phyloP scores from a whole-genome alignment of 1,284 basidiomycete genomes.

The Ustilago lituana region DNA sequence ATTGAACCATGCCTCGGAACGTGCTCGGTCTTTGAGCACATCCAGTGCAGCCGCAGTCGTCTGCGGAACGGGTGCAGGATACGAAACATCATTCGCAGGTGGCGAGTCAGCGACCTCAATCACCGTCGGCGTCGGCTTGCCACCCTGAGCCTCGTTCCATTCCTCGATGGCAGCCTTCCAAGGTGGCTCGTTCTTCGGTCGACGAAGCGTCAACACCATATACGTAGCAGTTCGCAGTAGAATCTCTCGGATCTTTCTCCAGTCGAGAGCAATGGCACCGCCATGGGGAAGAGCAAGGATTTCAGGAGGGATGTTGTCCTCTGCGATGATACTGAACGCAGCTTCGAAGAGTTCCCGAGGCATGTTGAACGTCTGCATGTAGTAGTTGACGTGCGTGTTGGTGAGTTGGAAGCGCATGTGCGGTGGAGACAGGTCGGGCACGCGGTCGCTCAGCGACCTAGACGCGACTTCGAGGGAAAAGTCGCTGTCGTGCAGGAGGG shows the following conservation, averaged over 20 bases:
- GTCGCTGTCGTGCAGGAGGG: slow-evolving; percentile 23
- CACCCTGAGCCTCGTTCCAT: slow-evolving; percentile 14
- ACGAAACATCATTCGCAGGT: neutral
- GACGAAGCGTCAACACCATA: slow-evolving; percentile 33
- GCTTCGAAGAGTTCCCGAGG: slow-evolving; percentile 29
- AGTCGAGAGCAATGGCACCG: slow-evolving; percentile 37
- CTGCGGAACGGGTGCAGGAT: slow-evolving; percentile 6
- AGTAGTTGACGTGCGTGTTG: slow-evolving; percentile 43
- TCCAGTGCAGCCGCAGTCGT: slow-evolving; percentile 9
- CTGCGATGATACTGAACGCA: slow-evolving; percentile 31
- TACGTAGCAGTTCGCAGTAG: slow-evolving; percentile 34
- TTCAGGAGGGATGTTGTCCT: slow-evolving; percentile 28
- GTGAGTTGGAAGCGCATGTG: slow-evolving; percentile 44
- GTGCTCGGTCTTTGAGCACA: slow-evolving; percentile 3
- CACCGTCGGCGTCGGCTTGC: slow-evolving; percentile 6
- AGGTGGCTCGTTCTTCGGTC: slow-evolving; percentile 28
- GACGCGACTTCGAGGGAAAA: slow-evolving; percentile 21
- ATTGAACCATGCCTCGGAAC: slow-evolving; percentile 15
- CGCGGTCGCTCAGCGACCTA: slow-evolving; percentile 5
- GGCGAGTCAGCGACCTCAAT: slow-evolving; percentile 27
- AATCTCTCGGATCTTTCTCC: slow-evolving; percentile 28
- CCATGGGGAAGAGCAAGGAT: slow-evolving; percentile 39
- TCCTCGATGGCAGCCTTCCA: slow-evolving; percentile 25
- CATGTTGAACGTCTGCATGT: slow-evolving; percentile 23
- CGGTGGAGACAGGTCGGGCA: slow-evolving; percentile 24